Percentiles rank a stretch among this genome's conserved stretches.
Evolutionary conservation across 331 rosid genomes (phyloP).

Genomic region (Cydonia oblonga): DNA sequence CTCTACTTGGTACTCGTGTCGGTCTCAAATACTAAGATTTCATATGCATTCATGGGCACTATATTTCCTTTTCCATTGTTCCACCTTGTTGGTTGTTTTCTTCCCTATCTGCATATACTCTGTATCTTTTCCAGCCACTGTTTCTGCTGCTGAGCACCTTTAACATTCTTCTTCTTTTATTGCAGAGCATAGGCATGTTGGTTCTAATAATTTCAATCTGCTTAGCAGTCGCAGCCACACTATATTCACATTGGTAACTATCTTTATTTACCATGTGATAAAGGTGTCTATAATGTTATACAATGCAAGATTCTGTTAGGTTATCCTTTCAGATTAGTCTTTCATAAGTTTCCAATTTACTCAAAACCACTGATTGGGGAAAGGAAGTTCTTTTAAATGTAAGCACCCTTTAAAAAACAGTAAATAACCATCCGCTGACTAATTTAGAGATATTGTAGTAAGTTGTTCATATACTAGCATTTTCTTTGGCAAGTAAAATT

Average conservation of each 20-base stretch:
- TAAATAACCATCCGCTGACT: neutral
- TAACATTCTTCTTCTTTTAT: conserved; percentile 7
- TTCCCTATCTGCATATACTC: neutral
- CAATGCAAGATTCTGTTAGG: neutral
- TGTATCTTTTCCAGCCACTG: neutral
- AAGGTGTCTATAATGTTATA: neutral
- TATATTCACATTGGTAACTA: conserved; percentile 40
- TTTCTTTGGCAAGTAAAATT: neutral
- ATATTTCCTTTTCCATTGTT: neutral
- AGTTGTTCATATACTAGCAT: neutral
- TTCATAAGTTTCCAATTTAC: neutral
- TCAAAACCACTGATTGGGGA: neutral
- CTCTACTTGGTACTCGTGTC: neutral
- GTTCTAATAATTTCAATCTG: conserved; percentile 46
- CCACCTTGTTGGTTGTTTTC: neutral
- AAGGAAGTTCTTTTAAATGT: neutral
- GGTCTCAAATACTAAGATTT: neutral
- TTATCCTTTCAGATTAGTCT: neutral
- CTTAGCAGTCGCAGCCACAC: conserved; percentile 56
- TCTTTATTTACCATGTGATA: neutral
- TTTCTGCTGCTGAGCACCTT: conserved; percentile 4
- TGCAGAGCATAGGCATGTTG: conserved; percentile 52
- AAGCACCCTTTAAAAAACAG: neutral
- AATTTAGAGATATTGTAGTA: neutral
- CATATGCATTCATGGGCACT: neutral